Percentiles rank a stretch among this genome's conserved stretches.
Evolutionary conservation across 139 green algal species (phyloP).

Genomic region (Nannochloris sp.): DNA sequence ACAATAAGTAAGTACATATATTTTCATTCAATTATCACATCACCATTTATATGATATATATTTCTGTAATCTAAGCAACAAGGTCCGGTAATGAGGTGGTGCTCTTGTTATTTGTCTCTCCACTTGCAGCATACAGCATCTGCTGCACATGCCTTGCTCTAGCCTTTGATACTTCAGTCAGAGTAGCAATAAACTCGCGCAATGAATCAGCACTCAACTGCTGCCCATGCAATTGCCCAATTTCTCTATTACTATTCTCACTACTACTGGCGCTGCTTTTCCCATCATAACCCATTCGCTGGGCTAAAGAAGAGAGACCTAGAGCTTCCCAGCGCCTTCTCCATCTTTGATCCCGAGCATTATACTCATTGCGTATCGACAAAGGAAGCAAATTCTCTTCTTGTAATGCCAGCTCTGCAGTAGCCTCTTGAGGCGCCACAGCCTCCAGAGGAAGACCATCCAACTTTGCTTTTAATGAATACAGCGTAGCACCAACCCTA

Average conservation of each 20-base stretch:
- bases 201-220: neutral
- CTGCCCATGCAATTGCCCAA: neutral
- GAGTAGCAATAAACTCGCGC: neutral
- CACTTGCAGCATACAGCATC: no score
- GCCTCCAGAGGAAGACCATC: conserved; percentile 21
- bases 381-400: conserved; percentile 24
- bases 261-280: neutral
- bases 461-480: conserved; percentile 29
- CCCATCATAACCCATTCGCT: conserved; percentile 5
- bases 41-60: no score
- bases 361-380: conserved; percentile 3
- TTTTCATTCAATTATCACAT: no score
- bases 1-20: no score
- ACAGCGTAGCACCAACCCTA: conserved; percentile 20
- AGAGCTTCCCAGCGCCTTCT: neutral
- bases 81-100: no score
- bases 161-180: neutral
- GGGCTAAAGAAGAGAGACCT: conserved; percentile 12
- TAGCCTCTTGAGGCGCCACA: conserved; percentile 1
- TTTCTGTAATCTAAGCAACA: no score
- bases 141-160: neutral
- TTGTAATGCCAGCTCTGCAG: neutral
- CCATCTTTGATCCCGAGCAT: neutral
- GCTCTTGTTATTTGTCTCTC: no score
- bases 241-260: neutral